phyloP scores from a whole-genome alignment of 805 yeast genomes.

The Nadsonia fulvescens region DNA sequence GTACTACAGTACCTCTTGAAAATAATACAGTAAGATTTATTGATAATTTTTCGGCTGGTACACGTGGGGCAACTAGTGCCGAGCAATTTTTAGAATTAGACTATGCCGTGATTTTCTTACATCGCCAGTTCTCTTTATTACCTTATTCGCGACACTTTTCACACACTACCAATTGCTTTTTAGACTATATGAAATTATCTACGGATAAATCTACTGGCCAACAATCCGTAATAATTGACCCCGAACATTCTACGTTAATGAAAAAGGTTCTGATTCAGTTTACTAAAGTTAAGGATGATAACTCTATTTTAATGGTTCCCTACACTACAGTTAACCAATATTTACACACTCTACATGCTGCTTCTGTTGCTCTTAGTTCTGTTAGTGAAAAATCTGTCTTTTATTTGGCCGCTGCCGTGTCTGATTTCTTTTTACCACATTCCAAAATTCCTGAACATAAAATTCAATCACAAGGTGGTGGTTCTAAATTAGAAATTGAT shows the following conservation, averaged over 20 bases:
- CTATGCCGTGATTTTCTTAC: slow-evolving; percentile 83
- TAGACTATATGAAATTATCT: slow-evolving; percentile 55
- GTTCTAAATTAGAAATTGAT: slow-evolving; percentile 64
- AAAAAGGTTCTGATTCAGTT: slow-evolving; percentile 36
- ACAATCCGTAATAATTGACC: slow-evolving; percentile 42
- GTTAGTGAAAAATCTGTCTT: slow-evolving; percentile 34
- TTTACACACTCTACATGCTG: slow-evolving; percentile 57
- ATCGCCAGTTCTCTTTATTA: slow-evolving; percentile 76
- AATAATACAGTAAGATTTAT: slow-evolving; percentile 92
- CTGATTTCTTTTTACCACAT: slow-evolving; percentile 84
- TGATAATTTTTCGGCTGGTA: slow-evolving; percentile 94
- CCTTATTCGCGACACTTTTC: slow-evolving; percentile 84
- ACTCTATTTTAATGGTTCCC: slow-evolving; percentile 52
- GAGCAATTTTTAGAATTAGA: slow-evolving; percentile 75
- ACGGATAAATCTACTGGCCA: slow-evolving; percentile 24
- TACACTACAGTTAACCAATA: slow-evolving; percentile 93
- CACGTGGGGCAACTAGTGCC: slow-evolving; percentile 92
- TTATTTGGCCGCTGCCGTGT: slow-evolving; percentile 92
- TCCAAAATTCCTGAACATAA: slow-evolving; percentile 83
- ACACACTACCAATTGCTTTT: slow-evolving; percentile 66
- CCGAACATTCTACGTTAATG: slow-evolving; percentile 44
- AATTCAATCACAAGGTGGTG: slow-evolving; percentile 60
- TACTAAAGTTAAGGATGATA: slow-evolving; percentile 28
- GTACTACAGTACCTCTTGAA: slow-evolving; percentile 94
- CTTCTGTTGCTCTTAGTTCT: slow-evolving; percentile 40